phyloP scores from a whole-genome alignment of 2,329 filamentous ascomycete species.

The Rutstroemia sp. region DNA sequence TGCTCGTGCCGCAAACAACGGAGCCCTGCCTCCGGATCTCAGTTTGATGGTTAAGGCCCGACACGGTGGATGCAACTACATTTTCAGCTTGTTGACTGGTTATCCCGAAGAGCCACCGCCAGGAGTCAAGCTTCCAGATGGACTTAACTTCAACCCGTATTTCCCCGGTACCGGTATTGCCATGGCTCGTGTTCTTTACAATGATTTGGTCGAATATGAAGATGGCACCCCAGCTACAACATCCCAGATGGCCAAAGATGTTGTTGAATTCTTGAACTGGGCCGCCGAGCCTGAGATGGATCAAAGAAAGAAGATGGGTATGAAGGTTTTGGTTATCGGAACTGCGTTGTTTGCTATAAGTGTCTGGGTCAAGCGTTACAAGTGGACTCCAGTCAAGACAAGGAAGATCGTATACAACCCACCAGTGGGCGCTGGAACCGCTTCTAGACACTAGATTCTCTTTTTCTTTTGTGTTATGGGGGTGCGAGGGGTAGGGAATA shows the following conservation, averaged over 20 bases:
- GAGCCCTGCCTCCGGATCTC: slow-evolving; percentile 94
- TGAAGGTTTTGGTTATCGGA: slow-evolving; percentile 84
- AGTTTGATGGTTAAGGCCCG: slow-evolving; percentile 95
- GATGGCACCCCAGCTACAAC: slow-evolving; percentile 89
- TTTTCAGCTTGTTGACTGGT: slow-evolving; percentile 93
- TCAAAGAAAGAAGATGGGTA: slow-evolving; percentile 98
- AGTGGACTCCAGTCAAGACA: slow-evolving; percentile 95
- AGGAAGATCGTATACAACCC: slow-evolving; percentile 88
- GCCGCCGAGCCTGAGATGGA: slow-evolving; percentile 98
- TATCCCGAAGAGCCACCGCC: slow-evolving; percentile 96
- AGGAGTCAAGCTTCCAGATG: slow-evolving; percentile 74
- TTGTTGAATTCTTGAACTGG: slow-evolving; percentile 99
- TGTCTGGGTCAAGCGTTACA: slow-evolving; percentile 99
- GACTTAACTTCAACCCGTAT: slow-evolving; percentile 99
- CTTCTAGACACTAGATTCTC: slow-evolving; percentile 18
- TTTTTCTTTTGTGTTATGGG: slow-evolving; percentile 21
- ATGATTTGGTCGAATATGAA: slow-evolving; percentile 96
- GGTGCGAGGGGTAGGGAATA: slow-evolving; percentile 17
- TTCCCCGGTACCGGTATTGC: slow-evolving; percentile 98
- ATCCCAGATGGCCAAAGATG: slow-evolving; percentile 99
- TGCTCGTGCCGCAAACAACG: slow-evolving; percentile 94
- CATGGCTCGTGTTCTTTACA: slow-evolving; percentile 97
- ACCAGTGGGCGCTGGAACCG: slow-evolving; percentile 34
- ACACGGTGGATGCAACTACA: slow-evolving; percentile 97
- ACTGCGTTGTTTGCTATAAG: slow-evolving; percentile 76